Base-by-base conservation (phyloP, 257 asterid genomes). In the Penstemon davidsonii region DNA sequence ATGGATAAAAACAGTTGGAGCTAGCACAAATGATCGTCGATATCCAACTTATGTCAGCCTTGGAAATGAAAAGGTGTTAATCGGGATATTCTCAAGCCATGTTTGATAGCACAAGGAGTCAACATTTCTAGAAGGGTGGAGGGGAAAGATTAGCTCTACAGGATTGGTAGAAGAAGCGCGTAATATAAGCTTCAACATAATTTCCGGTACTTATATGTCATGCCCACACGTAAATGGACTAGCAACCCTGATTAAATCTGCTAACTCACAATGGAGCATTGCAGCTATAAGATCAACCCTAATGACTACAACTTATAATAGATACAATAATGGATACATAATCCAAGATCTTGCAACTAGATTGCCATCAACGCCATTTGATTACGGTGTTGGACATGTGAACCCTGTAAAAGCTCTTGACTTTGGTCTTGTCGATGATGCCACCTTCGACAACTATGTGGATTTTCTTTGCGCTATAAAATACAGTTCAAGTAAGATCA, bases 181-280 rank as follows among this genome's bases (percentile, higher is more conserved):
- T 37, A 74, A 15, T 5, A 94, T 86, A 57, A 66, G 50, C 54
- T 88, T 86, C 85, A 86, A 86, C 78, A 86, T 88, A 63, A 44
- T 88, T 50, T 88, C 91, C 4, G 91, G 96, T 7, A 88, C 91
- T 13, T 88, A 91, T 4, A 88, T 88, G 96, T 84, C 91, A 38
- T 88, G 94, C 83, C 96, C 96, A 5, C 96, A 86, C 65, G 81
- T 80, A 25, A 86, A 94, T 55, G 96, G 96, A 62, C 63, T 88
- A 64, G 96, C 94, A 11, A 91, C 94, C 5, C 62, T 84, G 0
- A 40, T 88, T 40, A 86, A 84, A 77, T 81, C 82, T 2, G 83
- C 81, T 44, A 88, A 86, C 70, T 89, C 87, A 13, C 85, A 76
- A 62, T 86, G 96, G 96, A 86, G 91, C 80, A 91, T 91, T 53